phyloP scores from a whole-genome alignment of 2,329 filamentous ascomycete species.

The Fusarium continuum region DNA sequence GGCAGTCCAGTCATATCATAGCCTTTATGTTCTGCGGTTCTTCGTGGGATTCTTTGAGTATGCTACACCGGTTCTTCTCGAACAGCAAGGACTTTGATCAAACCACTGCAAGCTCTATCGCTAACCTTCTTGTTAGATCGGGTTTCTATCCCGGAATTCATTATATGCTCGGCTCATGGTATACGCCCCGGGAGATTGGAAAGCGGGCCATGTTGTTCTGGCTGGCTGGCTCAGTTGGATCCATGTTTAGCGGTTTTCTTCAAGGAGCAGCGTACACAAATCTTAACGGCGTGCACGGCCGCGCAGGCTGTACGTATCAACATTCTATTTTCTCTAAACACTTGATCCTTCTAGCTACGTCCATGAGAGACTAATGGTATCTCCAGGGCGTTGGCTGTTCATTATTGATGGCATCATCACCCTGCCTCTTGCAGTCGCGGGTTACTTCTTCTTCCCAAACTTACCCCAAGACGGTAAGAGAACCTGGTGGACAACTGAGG shows the following conservation, averaged over 20 bases:
- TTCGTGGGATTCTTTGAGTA: too few species aligned
- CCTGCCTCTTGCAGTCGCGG: slow-evolving; percentile 48
- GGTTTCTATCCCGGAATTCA: slow-evolving; percentile 54
- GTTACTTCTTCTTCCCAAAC: slow-evolving; percentile 49
- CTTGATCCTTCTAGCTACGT: too few species aligned
- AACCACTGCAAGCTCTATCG: too few species aligned
- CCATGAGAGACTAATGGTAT: too few species aligned
- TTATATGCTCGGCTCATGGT: slow-evolving; percentile 63
- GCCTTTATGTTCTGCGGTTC: slow-evolving; percentile 53
- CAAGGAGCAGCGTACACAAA: too few species aligned
- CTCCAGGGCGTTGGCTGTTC: slow-evolving; percentile 77
- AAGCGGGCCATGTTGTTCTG: slow-evolving; percentile 72
- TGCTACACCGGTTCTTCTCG: too few species aligned
- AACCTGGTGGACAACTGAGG: slow-evolving; percentile 33
- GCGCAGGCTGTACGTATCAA: too few species aligned
- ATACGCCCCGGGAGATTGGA: slow-evolving; percentile 67
- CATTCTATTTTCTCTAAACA: too few species aligned
- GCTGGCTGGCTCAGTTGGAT: slow-evolving; percentile 66
- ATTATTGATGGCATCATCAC: slow-evolving; percentile 71
- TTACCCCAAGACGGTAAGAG: slow-evolving; percentile 28
- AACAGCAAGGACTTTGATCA: too few species aligned
- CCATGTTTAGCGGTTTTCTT: slow-evolving; percentile 60
- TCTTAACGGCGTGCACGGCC: too few species aligned
- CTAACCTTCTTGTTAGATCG: too few species aligned
- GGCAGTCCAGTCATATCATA: slow-evolving; percentile 49